These are phyloP conservation scores for Wickerhamiella bombiphila DNA, from an alignment of 805 yeast species.

Conservation along the genomic window DNA sequence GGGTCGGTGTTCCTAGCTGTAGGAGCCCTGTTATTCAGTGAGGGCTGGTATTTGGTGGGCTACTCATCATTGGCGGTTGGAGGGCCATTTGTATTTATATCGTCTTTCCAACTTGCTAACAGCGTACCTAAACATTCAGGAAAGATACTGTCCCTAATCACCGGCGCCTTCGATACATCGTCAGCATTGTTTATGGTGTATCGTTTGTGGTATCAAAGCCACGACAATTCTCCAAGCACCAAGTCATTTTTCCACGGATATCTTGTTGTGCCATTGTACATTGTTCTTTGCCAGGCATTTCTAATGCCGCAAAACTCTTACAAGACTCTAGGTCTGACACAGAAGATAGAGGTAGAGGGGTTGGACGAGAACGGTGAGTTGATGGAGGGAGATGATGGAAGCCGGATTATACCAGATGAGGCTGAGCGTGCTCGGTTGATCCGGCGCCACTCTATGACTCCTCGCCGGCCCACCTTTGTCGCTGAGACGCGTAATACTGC, in stretches of 20 bases:
- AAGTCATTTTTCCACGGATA: slow-evolving; percentile 50
- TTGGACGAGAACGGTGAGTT: slow-evolving; percentile 49
- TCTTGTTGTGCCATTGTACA: slow-evolving; percentile 63
- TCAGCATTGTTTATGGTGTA: slow-evolving; percentile 75
- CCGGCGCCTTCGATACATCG: slow-evolving; percentile 91
- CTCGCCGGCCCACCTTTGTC: neutral
- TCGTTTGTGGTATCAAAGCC: slow-evolving; percentile 44
- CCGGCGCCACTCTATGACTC: slow-evolving; percentile 5
- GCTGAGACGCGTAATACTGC: neutral
- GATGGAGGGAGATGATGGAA: slow-evolving; percentile 6
- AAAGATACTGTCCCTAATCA: slow-evolving; percentile 59
- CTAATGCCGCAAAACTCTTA: slow-evolving; percentile 72
- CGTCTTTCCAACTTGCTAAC: slow-evolving; percentile 80
- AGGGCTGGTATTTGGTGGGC: slow-evolving; percentile 61
- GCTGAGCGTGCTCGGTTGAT: slow-evolving; percentile 5
- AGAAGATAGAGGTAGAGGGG: slow-evolving; percentile 44
- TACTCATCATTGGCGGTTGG: slow-evolving; percentile 69
- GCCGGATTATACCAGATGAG: slow-evolving; percentile 1
- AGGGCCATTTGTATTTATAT: slow-evolving; percentile 87
- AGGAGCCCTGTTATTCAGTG: slow-evolving; percentile 39
- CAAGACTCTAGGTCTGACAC: slow-evolving; percentile 28
- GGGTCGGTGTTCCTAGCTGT: slow-evolving; percentile 48
- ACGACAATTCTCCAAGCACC: slow-evolving; percentile 28
- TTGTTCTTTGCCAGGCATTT: slow-evolving; percentile 53
- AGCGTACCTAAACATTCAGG: slow-evolving; percentile 76